These are phyloP conservation scores for Beauveria sp. DNA, from an alignment of 2,329 filamentous ascomycete genomes.

Conservation along the genomic window DNA sequence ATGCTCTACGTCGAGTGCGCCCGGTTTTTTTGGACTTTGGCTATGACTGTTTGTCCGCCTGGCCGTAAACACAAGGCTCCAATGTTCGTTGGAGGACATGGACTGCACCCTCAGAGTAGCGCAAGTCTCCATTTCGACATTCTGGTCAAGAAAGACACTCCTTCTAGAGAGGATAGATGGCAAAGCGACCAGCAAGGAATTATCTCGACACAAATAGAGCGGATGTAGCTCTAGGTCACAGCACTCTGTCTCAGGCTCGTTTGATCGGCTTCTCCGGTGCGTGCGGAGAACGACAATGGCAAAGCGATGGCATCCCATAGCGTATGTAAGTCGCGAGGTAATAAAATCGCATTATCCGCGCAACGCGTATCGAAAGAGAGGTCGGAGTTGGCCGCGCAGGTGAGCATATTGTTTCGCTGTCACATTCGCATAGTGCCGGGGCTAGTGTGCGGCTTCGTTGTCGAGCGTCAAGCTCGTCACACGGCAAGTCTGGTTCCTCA, in stretches of 20 bases:
- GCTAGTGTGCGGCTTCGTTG: constrained; percentile 10
- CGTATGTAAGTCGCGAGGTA: constrained; percentile 6
- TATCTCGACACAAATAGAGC: no score
- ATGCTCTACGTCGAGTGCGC: neutral
- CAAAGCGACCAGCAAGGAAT: no score
- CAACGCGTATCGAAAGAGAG: constrained; percentile 3
- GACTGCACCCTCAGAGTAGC: neutral
- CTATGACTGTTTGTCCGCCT: neutral
- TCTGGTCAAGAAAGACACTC: no score
- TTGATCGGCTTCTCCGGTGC: neutral
- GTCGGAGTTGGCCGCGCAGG: constrained; percentile 8
- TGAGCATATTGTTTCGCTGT: constrained; percentile 12
- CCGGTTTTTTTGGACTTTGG: neutral
- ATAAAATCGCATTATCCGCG: constrained; percentile 9
- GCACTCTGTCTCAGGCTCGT: constrained; percentile 2
- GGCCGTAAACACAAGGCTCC: neutral
- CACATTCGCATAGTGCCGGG: constrained; percentile 8
- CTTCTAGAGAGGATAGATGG: no score
- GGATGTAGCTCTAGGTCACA: no score
- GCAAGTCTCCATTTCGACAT: no score
- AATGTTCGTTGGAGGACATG: neutral
- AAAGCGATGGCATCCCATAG: constrained; percentile 10
- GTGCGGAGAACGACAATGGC: constrained; percentile 2
- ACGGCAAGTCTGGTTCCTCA: constrained; percentile 7
- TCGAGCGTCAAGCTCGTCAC: neutral